Percentiles rank a stretch among this genome's conserved stretches.
phyloP scores from a whole-genome alignment of 2,329 filamentous ascomycete species.

The Colletotrichum truncatum region DNA sequence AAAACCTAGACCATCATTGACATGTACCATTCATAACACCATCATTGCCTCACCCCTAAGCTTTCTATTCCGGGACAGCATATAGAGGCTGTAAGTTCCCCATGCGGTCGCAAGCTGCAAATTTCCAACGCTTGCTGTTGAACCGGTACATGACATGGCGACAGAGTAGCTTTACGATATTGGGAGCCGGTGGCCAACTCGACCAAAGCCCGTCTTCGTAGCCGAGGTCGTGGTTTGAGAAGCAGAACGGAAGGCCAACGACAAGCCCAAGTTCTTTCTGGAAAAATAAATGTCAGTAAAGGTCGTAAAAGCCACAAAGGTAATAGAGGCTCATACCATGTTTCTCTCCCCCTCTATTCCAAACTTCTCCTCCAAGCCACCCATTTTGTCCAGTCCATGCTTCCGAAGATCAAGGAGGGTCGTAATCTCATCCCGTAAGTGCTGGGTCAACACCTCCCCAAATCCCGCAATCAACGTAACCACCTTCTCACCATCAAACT shows the following conservation, averaged over 20 bases:
- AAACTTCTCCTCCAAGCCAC: conserved; percentile 23
- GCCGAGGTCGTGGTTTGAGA: conserved; percentile 34
- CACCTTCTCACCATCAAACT: conserved; percentile 39
- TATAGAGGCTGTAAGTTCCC: conserved; percentile 34
- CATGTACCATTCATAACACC: too few species aligned
- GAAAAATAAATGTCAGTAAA: background rate
- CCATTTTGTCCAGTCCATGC: conserved; percentile 36
- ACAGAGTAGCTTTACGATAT: conserved; percentile 31
- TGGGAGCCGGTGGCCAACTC: conserved; percentile 28
- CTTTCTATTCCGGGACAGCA: too few species aligned
- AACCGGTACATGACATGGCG: conserved; percentile 32
- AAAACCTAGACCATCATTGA: too few species aligned
- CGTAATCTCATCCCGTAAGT: conserved; percentile 44
- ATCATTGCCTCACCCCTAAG: too few species aligned
- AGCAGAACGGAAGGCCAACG: conserved; percentile 31
- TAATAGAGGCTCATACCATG: too few species aligned
- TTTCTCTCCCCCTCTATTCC: conserved; percentile 31
- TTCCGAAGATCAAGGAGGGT: conserved; percentile 38
- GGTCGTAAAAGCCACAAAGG: too few species aligned
- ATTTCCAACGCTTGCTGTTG: conserved; percentile 35
- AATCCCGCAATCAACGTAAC: conserved; percentile 41
- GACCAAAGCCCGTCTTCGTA: conserved; percentile 44
- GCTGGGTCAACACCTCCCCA: conserved; percentile 37
- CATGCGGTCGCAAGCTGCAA: conserved; percentile 35
- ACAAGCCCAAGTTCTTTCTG: conserved; percentile 34